These are phyloP conservation scores for Hanseniaspora mollemarum DNA, from an alignment of 805 yeast genomes.

Conservation along the genomic window DNA sequence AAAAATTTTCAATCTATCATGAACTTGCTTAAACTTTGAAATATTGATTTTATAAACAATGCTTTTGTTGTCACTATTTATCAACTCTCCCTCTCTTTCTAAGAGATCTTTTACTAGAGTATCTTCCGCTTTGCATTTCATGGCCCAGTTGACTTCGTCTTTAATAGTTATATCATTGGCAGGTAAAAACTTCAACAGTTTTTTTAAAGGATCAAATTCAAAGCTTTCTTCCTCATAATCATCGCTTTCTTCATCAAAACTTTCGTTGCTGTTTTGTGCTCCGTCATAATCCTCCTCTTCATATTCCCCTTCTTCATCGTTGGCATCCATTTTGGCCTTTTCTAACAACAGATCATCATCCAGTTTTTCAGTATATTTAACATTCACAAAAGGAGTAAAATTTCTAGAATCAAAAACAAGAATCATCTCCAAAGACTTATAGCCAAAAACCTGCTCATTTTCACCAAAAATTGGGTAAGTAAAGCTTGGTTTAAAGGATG, in stretches of 20 bases:
- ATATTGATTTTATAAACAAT: conserved; percentile 39
- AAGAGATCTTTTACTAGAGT: conserved; percentile 20
- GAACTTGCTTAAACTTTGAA: conserved; percentile 37
- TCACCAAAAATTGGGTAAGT: conserved; percentile 94
- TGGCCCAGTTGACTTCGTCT: conserved; percentile 61
- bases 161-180: conserved; percentile 41
- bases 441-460: conserved; percentile 79
- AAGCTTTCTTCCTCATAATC: neutral
- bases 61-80: conserved; percentile 29
- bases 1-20: conserved; percentile 62
- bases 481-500: conserved; percentile 61
- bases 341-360: conserved; percentile 27
- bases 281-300: conserved; percentile 47
- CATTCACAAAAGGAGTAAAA: conserved; percentile 59
- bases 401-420: conserved; percentile 64
- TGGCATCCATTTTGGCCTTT: conserved; percentile 13
- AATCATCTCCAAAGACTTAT: conserved; percentile 52
- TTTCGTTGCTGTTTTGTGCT: neutral
- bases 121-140: conserved; percentile 38
- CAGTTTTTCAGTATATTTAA: conserved; percentile 44
- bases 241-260: neutral
- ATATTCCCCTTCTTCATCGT: neutral
- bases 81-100: conserved; percentile 26
- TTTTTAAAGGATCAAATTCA: conserved; percentile 23
- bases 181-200: conserved; percentile 50